Evolutionary conservation across 768 basidiomycete genomes (phyloP).

Genomic region (Chalciporus chontae): DNA sequence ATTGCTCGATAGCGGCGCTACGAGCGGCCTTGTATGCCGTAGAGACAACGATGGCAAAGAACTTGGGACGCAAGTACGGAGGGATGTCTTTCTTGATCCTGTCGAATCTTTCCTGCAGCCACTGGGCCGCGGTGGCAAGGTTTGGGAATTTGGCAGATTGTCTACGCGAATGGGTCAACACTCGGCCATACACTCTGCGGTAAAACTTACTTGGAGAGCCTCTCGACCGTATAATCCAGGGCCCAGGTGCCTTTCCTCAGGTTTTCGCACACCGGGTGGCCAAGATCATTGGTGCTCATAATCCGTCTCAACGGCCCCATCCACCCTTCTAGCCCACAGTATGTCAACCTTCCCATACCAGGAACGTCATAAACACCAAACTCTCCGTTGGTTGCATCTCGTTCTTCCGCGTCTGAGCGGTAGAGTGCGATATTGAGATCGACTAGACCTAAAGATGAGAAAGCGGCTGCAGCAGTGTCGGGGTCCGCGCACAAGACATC

Average conservation of each 20-base stretch:
- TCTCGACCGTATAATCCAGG: conserved; percentile 75
- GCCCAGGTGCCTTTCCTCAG: conserved; percentile 90
- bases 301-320: conserved; percentile 85
- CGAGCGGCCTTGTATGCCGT: conserved; percentile 93
- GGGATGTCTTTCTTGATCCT: conserved; percentile 70
- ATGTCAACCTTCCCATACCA: conserved; percentile 67
- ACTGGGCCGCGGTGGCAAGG: conserved; percentile 66
- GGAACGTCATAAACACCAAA: conserved; percentile 85
- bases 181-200: conserved; percentile 4
- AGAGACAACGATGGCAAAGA: conserved; percentile 88
- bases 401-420: conserved; percentile 87
- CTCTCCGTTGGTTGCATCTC: conserved; percentile 78
- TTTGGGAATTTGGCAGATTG: conserved; percentile 63
- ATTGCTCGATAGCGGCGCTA: conserved; percentile 77
- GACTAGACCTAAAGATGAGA: conserved; percentile 70
- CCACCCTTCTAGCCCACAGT: conserved; percentile 97
- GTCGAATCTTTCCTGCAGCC: conserved; percentile 89
- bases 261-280: conserved; percentile 87
- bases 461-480: conserved; percentile 70
- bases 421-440: conserved; percentile 88
- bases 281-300: conserved; percentile 89
- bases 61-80: conserved; percentile 91
- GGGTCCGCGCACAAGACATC: conserved; percentile 72
- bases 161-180: conserved; percentile 33
- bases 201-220: conserved; percentile 63